Evolutionary conservation across 2,329 filamentous ascomycete species (phyloP), one percentile per base, ranked within the genome.

Genomic region (Xylaria sp.): DNA sequence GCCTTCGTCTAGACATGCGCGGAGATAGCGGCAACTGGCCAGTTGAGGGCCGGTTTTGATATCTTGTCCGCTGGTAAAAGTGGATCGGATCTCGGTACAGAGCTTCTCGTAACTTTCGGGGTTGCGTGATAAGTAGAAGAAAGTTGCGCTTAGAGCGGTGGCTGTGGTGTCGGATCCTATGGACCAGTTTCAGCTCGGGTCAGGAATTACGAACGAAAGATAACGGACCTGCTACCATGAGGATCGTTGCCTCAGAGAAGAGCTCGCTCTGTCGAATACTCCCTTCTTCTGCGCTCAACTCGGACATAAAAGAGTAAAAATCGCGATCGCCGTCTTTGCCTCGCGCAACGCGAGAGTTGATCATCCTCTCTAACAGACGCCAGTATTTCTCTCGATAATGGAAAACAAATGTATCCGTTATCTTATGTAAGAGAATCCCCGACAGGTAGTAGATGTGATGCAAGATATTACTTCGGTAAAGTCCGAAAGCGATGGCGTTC

Each of bases 1-100:
- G 10, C 36, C 56, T 48, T 67, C 65, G 13, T 67, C 60, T 10
- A 67, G 28, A 48, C 66, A 65, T 41, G 53, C 66, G 20, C 57
- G 62, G 45, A 59, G 61, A 39, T 65, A 68, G 56, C 18, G 36
- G 20, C 58, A 62, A 13, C 32, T 5, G 43, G 50, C 12, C 4
- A 66, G 46, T 13, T 36, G 28, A 15, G 61, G 56, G 1, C 61
- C 62, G 20, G 18, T 12, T 12, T 30, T 48, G 34, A 68, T 65
- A 6, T 57, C 46, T 15, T 41, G 2, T 20, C 45, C 50, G 48
- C 39, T 41, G 20, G 36, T 1, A 23, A 65, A 68, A 1, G 34
- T 36, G n/a, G 46, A 30, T 25, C 66, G 62, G 28, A 65, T 61
- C 34, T 68, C 66, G 39, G 3, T 12, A 8, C 25, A 23, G 20